A percentile compares a stretch with the other conserved stretches of the same genome.
These are phyloP conservation scores for Chaetomiaceae sp. DNA, from an alignment of 2,329 filamentous ascomycete genomes.

Conservation along the genomic window DNA sequence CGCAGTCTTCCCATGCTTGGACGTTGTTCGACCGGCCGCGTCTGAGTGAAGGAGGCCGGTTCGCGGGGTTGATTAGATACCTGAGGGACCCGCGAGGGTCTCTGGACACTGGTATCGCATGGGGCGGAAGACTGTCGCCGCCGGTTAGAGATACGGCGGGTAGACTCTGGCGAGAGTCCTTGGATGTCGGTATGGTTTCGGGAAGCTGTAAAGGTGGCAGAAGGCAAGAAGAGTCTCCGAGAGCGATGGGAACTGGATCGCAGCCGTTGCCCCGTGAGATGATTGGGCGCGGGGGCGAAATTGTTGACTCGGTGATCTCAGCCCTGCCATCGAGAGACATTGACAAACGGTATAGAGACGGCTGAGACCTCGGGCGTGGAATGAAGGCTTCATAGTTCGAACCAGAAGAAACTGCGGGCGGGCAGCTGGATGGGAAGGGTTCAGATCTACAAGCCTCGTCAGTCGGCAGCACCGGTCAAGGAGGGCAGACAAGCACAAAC, in stretches of 20 bases:
- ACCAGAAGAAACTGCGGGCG: conserved; percentile 36
- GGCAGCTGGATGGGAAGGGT: conserved; percentile 41
- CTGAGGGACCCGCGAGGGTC: too few relatives aligned
- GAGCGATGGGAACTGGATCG: too few relatives aligned
- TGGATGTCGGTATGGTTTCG: too few relatives aligned
- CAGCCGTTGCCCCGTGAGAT: too few relatives aligned
- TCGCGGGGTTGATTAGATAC: too few relatives aligned
- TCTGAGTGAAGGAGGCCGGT: conserved; percentile 49
- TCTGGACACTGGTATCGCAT: too few relatives aligned
- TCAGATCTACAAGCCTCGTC: conserved; percentile 35
- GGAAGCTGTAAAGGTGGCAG: too few relatives aligned
- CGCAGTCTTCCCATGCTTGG: conserved; percentile 86
- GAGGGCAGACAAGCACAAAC: conserved; percentile 32
- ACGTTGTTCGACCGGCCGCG: conserved; percentile 81
- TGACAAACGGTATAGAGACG: conserved; percentile 68
- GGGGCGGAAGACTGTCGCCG: too few relatives aligned
- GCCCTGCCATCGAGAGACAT: conserved; percentile 87
- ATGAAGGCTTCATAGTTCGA: conserved; percentile 27
- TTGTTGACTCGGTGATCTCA: conserved; percentile 68
- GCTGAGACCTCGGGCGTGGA: conserved; percentile 34
- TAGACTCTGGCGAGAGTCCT: conserved; percentile 46
- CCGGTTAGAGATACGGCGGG: too few relatives aligned
- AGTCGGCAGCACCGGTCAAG: conserved; percentile 5
- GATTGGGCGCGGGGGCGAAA: conserved; percentile 62
- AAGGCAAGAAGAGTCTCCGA: background rate